Evolutionary conservation across 345 rosid genomes (phyloP).

Genomic region (Ceriops decandra): DNA sequence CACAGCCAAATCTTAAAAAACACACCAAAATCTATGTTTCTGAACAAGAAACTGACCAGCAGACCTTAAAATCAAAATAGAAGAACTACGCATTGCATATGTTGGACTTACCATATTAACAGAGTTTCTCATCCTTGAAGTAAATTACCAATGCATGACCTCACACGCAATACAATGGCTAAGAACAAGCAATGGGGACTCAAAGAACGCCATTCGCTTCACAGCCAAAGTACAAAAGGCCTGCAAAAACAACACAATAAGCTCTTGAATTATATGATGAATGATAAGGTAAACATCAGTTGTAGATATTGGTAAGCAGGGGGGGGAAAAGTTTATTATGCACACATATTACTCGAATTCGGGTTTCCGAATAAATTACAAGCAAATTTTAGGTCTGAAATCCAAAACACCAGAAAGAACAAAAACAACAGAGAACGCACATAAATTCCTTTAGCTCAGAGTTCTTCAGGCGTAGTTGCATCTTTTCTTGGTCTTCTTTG

Average conservation of each 20-base stretch:
- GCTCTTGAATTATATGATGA: background rate
- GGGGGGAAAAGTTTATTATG: no score
- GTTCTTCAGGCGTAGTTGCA: constrained; percentile 46
- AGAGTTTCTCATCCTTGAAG: background rate
- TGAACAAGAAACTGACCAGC: background rate
- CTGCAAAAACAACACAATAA: constrained; percentile 1
- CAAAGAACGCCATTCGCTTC: background rate
- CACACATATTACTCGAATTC: no score
- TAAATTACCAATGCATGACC: background rate
- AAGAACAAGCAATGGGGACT: background rate
- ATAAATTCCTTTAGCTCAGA: constrained; percentile 19
- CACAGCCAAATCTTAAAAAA: background rate
- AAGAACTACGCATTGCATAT: constrained; percentile 1
- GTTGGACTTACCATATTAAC: background rate
- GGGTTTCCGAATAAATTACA: background rate
- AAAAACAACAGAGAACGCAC: background rate
- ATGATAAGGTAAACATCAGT: no score
- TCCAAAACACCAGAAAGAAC: background rate
- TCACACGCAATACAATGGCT: background rate
- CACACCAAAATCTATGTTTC: constrained; percentile 1
- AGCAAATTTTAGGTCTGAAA: background rate
- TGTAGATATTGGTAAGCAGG: no score
- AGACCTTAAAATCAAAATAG: background rate
- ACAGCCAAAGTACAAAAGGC: background rate
- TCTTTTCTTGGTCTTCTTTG: constrained; percentile 61